Evolutionary conservation across 2,329 filamentous ascomycete genomes (phyloP).

Genomic region (Pestalotiopsis sp.): DNA sequence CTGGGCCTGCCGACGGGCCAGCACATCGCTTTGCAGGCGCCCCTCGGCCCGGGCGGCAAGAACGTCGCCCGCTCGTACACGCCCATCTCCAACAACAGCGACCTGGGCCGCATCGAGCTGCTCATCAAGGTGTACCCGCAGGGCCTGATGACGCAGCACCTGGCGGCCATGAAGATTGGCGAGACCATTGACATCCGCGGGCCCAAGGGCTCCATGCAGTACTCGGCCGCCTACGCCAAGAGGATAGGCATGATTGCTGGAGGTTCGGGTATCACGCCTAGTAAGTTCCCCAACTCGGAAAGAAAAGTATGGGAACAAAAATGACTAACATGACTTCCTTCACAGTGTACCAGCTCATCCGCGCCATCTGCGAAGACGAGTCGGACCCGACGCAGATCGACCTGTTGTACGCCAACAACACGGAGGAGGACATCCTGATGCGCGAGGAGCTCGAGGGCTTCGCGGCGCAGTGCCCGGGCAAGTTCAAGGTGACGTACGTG

Average conservation of each 20-base stretch:
- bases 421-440: conserved; percentile 62
- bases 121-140: conserved; percentile 54
- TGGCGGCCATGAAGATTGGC: conserved; percentile 48
- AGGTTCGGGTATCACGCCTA: conserved; percentile 55
- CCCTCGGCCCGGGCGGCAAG: conserved; percentile 41
- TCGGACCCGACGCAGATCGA: conserved; percentile 58
- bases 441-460: conserved; percentile 57
- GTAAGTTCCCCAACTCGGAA: background rate
- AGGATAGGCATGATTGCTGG: conserved; percentile 60
- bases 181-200: conserved; percentile 56
- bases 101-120: conserved; percentile 52
- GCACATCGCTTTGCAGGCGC: conserved; percentile 55
- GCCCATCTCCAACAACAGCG: conserved; percentile 52
- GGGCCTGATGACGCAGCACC: conserved; percentile 53
- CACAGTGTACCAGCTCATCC: conserved; percentile 60
- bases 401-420: conserved; percentile 62
- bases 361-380: conserved; percentile 63
- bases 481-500: conserved; percentile 59
- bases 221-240: conserved; percentile 44
- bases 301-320: too few species aligned
- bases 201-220: conserved; percentile 59
- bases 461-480: conserved; percentile 50
- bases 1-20: conserved; percentile 60
- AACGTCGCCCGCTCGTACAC: conserved; percentile 56
- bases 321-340: background rate